Percentiles rank a stretch among this genome's conserved stretches.
Conservation (phyloP, 2,329 filamentous ascomycete genomes). For the Trichophyton verrucosum region DNA sequence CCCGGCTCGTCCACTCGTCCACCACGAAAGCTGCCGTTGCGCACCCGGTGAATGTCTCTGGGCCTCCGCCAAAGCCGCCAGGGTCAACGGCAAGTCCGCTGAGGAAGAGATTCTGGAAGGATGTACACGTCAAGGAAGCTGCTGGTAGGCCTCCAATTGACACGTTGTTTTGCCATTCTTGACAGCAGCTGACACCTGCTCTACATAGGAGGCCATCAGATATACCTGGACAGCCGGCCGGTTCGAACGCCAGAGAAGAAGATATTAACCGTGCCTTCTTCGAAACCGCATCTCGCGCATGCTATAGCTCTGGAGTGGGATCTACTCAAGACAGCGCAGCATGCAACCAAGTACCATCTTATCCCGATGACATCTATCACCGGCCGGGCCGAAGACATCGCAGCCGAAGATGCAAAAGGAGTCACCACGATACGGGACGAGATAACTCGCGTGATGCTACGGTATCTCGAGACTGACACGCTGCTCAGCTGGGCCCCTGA, state of each 20-base stretch:
- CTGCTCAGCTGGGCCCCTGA: slow-evolving; percentile 77
- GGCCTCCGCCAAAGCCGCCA: slow-evolving; percentile 48
- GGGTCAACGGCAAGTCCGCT: slow-evolving; percentile 35
- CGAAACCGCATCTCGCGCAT: slow-evolving; percentile 69
- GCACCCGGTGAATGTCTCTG: slow-evolving; percentile 46
- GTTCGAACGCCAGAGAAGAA: slow-evolving; percentile 65
- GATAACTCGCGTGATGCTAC: slow-evolving; percentile 58
- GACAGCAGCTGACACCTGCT: background rate
- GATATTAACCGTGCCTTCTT: slow-evolving; percentile 57
- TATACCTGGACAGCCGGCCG: slow-evolving; percentile 66
- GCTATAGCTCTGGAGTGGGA: slow-evolving; percentile 93
- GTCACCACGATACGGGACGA: slow-evolving; percentile 45
- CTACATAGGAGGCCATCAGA: slow-evolving; percentile 31
- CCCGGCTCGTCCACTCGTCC: slow-evolving; percentile 26
- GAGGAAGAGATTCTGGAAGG: slow-evolving; percentile 76
- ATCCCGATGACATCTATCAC: slow-evolving; percentile 80
- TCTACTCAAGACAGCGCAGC: slow-evolving; percentile 63
- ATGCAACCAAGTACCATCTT: slow-evolving; percentile 73
- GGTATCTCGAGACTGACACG: slow-evolving; percentile 85
- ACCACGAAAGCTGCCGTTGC: slow-evolving; percentile 39
- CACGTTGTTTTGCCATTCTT: background rate
- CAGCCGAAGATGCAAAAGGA: slow-evolving; percentile 48
- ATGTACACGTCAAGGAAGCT: slow-evolving; percentile 58
- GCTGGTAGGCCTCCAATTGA: slow-evolving; percentile 38
- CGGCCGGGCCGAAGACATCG: slow-evolving; percentile 73